These are phyloP conservation scores for Antitrichia curtipendula DNA, from an alignment of 225 moss, liverwort and hornwort species.

Conservation along the genomic window DNA sequence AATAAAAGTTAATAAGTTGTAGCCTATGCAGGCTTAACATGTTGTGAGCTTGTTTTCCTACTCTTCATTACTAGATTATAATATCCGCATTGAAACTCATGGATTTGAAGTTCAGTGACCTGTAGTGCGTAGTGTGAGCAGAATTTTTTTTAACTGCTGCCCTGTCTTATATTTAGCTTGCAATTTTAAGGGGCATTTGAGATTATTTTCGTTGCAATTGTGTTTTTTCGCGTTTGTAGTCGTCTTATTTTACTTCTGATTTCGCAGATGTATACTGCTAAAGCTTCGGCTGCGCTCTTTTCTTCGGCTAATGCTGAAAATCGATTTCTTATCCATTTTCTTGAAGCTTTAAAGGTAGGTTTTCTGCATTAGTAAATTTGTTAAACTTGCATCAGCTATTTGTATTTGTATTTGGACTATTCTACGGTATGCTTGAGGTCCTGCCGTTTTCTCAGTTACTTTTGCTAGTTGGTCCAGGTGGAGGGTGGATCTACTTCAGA, in stretches of 20 bases:
- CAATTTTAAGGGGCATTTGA: neutral
- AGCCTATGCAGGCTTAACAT: neutral
- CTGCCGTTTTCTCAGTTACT: conserved; percentile 4
- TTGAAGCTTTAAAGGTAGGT: conserved; percentile 47
- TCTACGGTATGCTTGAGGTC: neutral
- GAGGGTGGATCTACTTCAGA: conserved; percentile 63
- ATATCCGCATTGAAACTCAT: neutral
- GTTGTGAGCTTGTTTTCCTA: neutral
- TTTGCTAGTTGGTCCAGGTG: conserved; percentile 30
- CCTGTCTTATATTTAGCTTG: neutral
- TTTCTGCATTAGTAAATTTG: neutral
- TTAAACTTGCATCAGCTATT: neutral
- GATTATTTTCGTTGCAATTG: neutral
- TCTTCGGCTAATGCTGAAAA: conserved; percentile 2
- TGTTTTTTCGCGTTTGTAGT: neutral
- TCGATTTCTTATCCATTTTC: conserved; percentile 10
- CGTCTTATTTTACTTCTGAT: neutral
- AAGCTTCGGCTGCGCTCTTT: conserved; percentile 12
- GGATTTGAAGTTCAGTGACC: neutral
- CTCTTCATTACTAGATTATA: neutral
- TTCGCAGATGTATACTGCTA: conserved; percentile 56
- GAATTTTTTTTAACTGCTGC: neutral
- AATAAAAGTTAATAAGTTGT: neutral
- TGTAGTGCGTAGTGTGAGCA: neutral
- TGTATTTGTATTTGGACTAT: neutral